Evolutionary conservation across 331 rosid species (phyloP).

Genomic region (Ulmus americana): DNA sequence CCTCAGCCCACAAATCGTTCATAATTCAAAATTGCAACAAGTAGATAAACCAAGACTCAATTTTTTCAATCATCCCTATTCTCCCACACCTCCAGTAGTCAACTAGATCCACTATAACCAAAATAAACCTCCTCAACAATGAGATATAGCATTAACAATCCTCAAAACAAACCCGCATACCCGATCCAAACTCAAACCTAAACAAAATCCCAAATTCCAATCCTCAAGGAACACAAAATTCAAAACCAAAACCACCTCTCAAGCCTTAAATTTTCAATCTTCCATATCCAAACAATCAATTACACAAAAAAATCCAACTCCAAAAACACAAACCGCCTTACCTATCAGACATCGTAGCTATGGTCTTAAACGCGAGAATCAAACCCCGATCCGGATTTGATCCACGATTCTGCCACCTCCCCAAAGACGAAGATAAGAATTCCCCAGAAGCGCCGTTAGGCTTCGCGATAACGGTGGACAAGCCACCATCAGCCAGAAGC

Average conservation of each 20-base stretch:
- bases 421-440: slow-evolving; percentile 73
- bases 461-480: slow-evolving; percentile 85
- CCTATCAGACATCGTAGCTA: slow-evolving; percentile 94
- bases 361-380: slow-evolving; percentile 76
- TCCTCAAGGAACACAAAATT: background rate
- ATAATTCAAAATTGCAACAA: background rate
- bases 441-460: slow-evolving; percentile 76
- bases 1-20: background rate
- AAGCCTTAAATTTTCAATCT: background rate
- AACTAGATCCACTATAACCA: background rate
- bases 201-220: background rate
- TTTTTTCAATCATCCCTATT: background rate
- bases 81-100: background rate
- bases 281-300: background rate
- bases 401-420: slow-evolving; percentile 99
- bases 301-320: background rate
- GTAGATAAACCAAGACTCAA: background rate
- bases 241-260: background rate
- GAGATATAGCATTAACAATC: background rate
- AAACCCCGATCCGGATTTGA: slow-evolving; percentile 87
- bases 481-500: slow-evolving; percentile 71
- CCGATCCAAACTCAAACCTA: slow-evolving; percentile 2
- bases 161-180: background rate
- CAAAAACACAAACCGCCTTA: background rate
- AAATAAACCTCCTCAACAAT: background rate